Evolutionary conservation across 768 basidiomycete species (phyloP).

Genomic region (Inosperma sp.): DNA sequence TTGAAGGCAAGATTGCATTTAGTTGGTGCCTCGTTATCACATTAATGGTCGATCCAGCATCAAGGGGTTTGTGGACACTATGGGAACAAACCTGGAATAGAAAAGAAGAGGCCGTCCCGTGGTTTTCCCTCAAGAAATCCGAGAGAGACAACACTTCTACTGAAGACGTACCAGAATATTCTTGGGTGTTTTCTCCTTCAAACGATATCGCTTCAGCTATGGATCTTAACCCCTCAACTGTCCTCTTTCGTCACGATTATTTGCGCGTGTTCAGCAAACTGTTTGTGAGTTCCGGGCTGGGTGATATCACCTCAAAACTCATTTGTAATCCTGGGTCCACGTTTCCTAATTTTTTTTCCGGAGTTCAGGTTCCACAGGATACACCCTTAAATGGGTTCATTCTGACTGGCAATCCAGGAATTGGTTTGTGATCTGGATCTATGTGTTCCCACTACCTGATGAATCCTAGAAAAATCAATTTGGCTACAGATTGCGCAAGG

Average conservation of each 20-base stretch:
- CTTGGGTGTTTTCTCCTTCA: not conserved
- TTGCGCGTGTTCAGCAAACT: not conserved
- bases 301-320: not conserved
- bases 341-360: not conserved
- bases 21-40: not conserved
- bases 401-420: conserved; percentile 2
- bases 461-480: not conserved
- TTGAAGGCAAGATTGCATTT: not conserved
- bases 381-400: not conserved
- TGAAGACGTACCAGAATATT: not conserved
- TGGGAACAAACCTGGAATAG: not conserved
- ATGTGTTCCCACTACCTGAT: not conserved
- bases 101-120: not conserved
- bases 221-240: not conserved
- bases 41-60: not conserved
- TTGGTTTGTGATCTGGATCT: not conserved
- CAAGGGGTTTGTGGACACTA: not conserved
- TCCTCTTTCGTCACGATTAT: conserved; percentile 3
- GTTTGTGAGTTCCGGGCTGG: not conserved
- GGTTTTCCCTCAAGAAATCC: not conserved
- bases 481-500: not conserved
- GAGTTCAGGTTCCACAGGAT: not conserved
- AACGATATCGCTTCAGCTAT: not conserved
- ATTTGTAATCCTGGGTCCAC: not conserved
- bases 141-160: not conserved